Evolutionary conservation across 805 yeast genomes (phyloP).

Genomic region (Komagataella phaffii): DNA sequence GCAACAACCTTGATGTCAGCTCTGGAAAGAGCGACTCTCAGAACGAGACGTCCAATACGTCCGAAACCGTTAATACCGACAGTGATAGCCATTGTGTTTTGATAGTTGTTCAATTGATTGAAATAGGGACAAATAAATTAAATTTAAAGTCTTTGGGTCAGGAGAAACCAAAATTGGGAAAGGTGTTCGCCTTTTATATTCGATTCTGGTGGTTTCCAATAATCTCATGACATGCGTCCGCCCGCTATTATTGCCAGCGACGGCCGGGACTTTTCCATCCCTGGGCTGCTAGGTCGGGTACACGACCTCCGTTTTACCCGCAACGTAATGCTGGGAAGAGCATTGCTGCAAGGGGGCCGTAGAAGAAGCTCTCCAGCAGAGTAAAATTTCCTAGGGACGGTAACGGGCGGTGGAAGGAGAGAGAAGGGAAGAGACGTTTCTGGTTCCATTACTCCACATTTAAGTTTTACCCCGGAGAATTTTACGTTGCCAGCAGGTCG

Average conservation of each 20-base stretch:
- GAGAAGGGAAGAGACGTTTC: neutral
- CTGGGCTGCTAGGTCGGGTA: neutral
- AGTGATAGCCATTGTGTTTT: conserved; percentile 38
- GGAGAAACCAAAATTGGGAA: neutral
- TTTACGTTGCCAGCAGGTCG: neutral
- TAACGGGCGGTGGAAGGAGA: neutral
- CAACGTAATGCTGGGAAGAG: neutral
- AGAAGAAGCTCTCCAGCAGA: neutral
- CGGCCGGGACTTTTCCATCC: neutral
- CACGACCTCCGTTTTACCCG: neutral
- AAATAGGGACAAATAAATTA: neutral
- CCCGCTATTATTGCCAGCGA: neutral
- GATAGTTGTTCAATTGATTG: conserved; percentile 19
- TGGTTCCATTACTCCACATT: neutral
- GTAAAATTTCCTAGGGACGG: neutral
- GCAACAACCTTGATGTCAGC: conserved; percentile 73
- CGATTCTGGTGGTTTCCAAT: neutral
- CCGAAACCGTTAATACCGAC: conserved; percentile 94
- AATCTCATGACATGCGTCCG: neutral
- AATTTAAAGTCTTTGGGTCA: neutral
- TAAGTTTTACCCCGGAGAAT: neutral
- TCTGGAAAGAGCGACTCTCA: conserved; percentile 69
- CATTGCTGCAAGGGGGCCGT: neutral
- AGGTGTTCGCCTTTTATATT: neutral
- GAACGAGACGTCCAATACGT: conserved; percentile 82